A percentile compares a stretch with the other conserved stretches of the same genome.
Conservation (phyloP, 148 eudicot species). For the Rhododendron mucronatum region DNA sequence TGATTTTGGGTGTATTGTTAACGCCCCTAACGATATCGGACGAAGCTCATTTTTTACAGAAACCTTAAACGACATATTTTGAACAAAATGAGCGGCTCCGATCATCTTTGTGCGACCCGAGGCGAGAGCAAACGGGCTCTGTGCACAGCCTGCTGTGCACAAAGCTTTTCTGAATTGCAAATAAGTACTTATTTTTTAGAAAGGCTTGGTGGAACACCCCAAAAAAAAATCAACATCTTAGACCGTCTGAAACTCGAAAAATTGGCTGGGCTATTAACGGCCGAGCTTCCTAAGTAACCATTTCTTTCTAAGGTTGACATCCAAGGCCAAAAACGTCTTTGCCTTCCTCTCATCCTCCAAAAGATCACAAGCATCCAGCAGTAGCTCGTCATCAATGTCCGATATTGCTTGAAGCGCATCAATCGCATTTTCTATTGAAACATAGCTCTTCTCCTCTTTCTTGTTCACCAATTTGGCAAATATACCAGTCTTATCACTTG, state of each 20-base stretch:
- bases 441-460: conserved; percentile 6
- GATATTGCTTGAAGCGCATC: conserved; percentile 33
- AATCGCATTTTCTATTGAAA: conserved; percentile 22
- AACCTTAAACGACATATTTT: too few relatives aligned
- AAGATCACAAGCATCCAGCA: conserved; percentile 34
- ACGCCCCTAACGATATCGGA: too few relatives aligned
- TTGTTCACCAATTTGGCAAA: conserved; percentile 4
- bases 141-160: too few relatives aligned
- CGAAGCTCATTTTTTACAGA: too few relatives aligned
- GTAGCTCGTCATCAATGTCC: conserved; percentile 32
- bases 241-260: not conserved
- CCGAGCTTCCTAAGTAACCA: conserved; percentile 38
- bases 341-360: conserved; percentile 38
- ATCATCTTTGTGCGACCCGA: too few relatives aligned
- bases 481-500: not conserved
- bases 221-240: not conserved
- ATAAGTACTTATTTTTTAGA: too few relatives aligned
- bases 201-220: too few relatives aligned
- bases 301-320: conserved; percentile 25
- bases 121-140: too few relatives aligned
- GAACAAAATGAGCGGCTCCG: too few relatives aligned
- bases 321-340: conserved; percentile 35
- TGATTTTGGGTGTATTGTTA: too few relatives aligned
- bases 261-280: not conserved
- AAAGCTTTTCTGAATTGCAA: too few relatives aligned